phyloP scores from a whole-genome alignment of 495 filamentous ascomycete genomes.

The Hypoxylon trugodes region DNA sequence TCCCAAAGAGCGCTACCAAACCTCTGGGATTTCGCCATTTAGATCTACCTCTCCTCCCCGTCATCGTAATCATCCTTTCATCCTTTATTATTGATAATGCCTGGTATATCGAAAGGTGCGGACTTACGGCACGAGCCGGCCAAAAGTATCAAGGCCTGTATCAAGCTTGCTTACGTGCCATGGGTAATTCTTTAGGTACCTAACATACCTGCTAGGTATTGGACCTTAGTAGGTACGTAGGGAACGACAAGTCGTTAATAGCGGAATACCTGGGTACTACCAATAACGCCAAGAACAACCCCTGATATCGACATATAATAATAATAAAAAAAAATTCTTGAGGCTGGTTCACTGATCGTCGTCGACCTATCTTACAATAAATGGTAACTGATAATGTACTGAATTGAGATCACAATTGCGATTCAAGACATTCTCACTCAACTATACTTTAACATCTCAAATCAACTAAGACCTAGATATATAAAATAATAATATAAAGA shows the following conservation, averaged over 20 bases:
- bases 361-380: background rate
- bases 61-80: background rate
- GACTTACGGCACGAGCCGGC: conserved; percentile 20
- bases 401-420: background rate
- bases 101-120: background rate
- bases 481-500: too few relatives aligned
- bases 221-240: too few relatives aligned
- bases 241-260: too few relatives aligned
- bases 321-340: conserved; percentile 1
- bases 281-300: conserved; percentile 14
- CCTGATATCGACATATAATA: conserved; percentile 18
- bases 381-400: background rate
- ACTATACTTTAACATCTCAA: too few relatives aligned
- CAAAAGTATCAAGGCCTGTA: background rate
- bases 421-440: too few relatives aligned
- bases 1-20: too few relatives aligned
- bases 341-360: conserved; percentile 15
- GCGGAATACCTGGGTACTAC: too few relatives aligned
- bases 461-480: too few relatives aligned
- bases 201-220: too few relatives aligned
- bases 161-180: background rate
- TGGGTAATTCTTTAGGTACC: too few relatives aligned
- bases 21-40: background rate
- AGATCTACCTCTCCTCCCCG: background rate
- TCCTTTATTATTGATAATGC: background rate